Percentiles rank a stretch among this genome's conserved stretches.
phyloP scores from a whole-genome alignment of 2,329 filamentous ascomycete genomes.

The Trichoderma simmonsii region DNA sequence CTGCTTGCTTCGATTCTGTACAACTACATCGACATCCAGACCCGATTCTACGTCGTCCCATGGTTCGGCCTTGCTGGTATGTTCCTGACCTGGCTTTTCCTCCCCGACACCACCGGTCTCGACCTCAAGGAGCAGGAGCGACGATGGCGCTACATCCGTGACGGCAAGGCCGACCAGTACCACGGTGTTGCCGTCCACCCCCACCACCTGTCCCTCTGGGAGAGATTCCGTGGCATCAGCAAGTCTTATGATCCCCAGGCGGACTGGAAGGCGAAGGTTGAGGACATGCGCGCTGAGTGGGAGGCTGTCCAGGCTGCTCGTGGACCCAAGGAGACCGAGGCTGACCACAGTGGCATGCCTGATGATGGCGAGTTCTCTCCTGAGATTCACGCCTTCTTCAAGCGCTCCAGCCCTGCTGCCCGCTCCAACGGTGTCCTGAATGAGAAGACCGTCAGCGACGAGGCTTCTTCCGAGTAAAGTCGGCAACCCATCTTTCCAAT shows the following conservation, averaged over 20 bases:
- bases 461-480: constrained; percentile 20
- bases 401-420: constrained; percentile 35
- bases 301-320: constrained; percentile 47
- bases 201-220: constrained; percentile 83
- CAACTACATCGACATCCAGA: constrained; percentile 86
- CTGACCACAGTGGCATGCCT: constrained; percentile 34
- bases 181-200: constrained; percentile 92
- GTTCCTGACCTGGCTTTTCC: constrained; percentile 76
- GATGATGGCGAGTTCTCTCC: constrained; percentile 51
- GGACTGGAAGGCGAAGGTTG: constrained; percentile 80
- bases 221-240: constrained; percentile 72
- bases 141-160: constrained; percentile 82
- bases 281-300: constrained; percentile 72
- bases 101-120: constrained; percentile 95
- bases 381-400: constrained; percentile 55
- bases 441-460: constrained; percentile 24
- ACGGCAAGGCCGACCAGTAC: constrained; percentile 75
- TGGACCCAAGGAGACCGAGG: constrained; percentile 48
- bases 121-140: constrained; percentile 97
- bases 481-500: neutral
- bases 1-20: constrained; percentile 84
- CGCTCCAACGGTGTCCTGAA: constrained; percentile 27
- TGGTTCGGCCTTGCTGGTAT: constrained; percentile 93
- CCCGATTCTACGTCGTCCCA: constrained; percentile 87
- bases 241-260: constrained; percentile 80